Evolutionary conservation across 2,329 filamentous ascomycete species (phyloP), one percentile per base, ranked within the genome.

Genomic region (Epicoccum nigrum): DNA sequence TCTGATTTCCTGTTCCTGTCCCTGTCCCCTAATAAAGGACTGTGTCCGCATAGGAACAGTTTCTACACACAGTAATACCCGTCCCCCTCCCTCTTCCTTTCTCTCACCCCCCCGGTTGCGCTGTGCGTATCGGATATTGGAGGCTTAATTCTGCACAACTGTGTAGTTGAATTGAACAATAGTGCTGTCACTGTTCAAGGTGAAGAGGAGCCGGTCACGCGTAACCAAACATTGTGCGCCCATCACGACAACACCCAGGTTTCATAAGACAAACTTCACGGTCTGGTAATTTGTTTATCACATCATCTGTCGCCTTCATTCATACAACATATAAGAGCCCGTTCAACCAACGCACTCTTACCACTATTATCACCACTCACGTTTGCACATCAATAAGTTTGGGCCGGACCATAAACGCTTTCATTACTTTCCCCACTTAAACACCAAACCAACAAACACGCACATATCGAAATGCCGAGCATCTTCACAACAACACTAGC

Each of bases 21-120:
- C 59, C 56, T 67, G 50, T 58, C 57, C 59, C 59, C 56, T 67
- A 51, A 71, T 71, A 69, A 68, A 69, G 65, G 60, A 34, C 48
- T 42, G 42, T 54, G 57, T 49, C 63, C 56, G 57, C 56, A 40
- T 58, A n/a, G 54, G 52, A 52, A 39, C 19, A 30, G 11, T 32
- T 45, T 48, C 56, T 43, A 44, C 51, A 48, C 59, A 58, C 56
- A 45, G 49, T 52, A 33, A 33, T 47, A 43, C 40, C 55, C 59
- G 54, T 59, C 52, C 53, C 47, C 58, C 60, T 54, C 54, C 49
- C 55, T 56, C 45, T 46, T 56, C 45, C 27, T 42, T 42, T 53
- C 49, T 33, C 46, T 52, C 56, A 55, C 52, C 37, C 50, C 23
- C 57, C 53, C 46, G 50, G 45, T 48, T 56, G 45, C 41, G 41